Base-by-base conservation (phyloP, 2,329 filamentous ascomycete species). In the Pestalotiopsis sp. region DNA sequence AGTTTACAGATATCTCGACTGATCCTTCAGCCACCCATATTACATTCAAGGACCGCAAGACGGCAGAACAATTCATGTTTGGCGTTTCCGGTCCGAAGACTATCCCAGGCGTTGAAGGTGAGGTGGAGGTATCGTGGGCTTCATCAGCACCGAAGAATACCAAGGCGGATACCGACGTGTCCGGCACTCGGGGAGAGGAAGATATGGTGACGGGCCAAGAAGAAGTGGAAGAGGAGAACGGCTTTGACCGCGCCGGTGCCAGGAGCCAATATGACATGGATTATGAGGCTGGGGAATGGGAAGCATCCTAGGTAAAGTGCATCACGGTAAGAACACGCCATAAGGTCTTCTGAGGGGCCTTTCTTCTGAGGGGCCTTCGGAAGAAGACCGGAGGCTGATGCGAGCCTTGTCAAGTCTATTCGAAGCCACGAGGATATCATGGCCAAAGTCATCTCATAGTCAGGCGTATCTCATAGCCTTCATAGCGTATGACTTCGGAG, bases 61-160 rank as follows among this genome's bases (percentile, higher is more conserved):
- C 91, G 14, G 93, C 92, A 4, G 93, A 95, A 77, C 90, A 86
- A 71, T 91, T 92, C 74, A 88, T 87, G 81, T 87, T 88, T 74
- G 83, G 86, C n/a, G 77, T 86, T 61, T 75, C 76, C 14, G 71
- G 75, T 5, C 84, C 84, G 61, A 85, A 85, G 58, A 81, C 86
- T 23, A 87, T 94, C 56, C 89, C 90, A 0, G 87, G 89, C 6
- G 81, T 93, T 12, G 81, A 85, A 1, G 90, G 87, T 57, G 87
- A 86, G 61, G 83, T 94, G 13, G 90, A 93, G 67, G 78, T 93
- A 52, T 79, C 86, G 1, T 95, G 93, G 93, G 84, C 83, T 23
- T 79, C 75, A 41, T 74, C 70, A n/a, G 71, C 73, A 12, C 76
- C 76, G 1, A 74, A 71, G 36, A 70, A 75, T 2, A 68, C 70